Base-by-base conservation (phyloP, 2,329 filamentous ascomycete species). In the Ceratocystis lukuohia region DNA sequence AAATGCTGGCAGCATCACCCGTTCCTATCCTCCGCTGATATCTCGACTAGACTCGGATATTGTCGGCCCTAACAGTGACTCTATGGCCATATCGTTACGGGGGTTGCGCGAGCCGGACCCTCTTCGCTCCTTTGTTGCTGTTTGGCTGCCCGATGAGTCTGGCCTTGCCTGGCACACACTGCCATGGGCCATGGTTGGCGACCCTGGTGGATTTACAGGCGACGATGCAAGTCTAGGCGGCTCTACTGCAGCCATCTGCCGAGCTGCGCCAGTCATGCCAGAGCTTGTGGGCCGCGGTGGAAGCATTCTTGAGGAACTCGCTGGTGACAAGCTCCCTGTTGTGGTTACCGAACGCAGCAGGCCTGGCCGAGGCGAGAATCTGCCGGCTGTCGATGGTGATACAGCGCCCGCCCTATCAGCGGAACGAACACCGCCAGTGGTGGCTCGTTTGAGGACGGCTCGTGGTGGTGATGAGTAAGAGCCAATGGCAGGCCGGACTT, bases 51-150 rank as follows among this genome's bases (percentile, higher is more conserved):
- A 30, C 2, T 59, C 25, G 12, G 15, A 12, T 15, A 30, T 17
- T 22, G 59, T 57, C 25, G 65, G 46, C 2, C 44, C 62, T 25
- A 67, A 15, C 3, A 67, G 48, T 6, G 66, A 46, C 25, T 64
- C 37, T 25, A 67, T 67, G 15, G 66, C 53, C 66, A 67, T 67
- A 20, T 63, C 59, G n/a, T 66, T 62, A 12, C 65, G 59, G 5
- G 57, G 22, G 41, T 59, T 59, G 8, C 25, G 46, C 44, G 28
- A 7, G 3, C 28, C 8, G 15, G 53, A n/a, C 25, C 41, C n/a
- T 50, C 61, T 37, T 20, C 41, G 22, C 22, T 48, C 12, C 17
- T 44, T 8, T 33, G 25, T 3, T 30, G 61, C 7, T 33, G 25
- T 8, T 30, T 33, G 53, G 28, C 15, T 28, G 25, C 53, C 10